Evolutionary conservation across 2,329 filamentous ascomycete genomes (phyloP), one percentile per base, ranked within the genome.

Genomic region (Akanthomyces dipterigenus): DNA sequence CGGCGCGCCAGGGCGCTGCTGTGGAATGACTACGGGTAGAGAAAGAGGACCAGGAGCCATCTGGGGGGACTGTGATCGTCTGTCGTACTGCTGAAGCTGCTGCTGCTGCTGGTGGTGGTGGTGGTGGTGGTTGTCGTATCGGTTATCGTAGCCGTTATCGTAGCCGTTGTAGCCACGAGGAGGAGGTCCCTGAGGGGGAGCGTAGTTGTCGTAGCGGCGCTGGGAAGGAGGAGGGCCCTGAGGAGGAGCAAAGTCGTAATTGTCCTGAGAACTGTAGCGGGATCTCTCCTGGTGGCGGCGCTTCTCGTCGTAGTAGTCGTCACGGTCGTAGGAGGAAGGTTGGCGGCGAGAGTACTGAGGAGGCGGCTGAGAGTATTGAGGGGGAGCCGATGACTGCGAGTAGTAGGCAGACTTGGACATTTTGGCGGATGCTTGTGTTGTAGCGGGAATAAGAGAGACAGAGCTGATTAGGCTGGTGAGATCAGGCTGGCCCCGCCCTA

Each of bases 21-120:
- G 62, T 20, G 62, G 62, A 28, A 63, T 63, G 22, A 63, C 57
- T 12, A 63, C 57, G 31, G 62, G 57, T 12, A 63, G 53, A n/a
- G 56, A 55, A 16, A 63, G 51, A 26, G 62, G 45, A 46, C 62
- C 62, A n/a, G 53, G 50, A 36, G 58, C 50, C 58, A 61, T 61
- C 34, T 55, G 50, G 18, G 58, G 58, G 14, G 58, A 61, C 18
- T 61, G 58, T 9, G 58, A 34, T 31, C 34, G 58, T 24, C 50
- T 48, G 42, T 49, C 55, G 50, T 61, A 61, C 34, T 38, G 58
- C 58, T 61, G 58, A 18, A 61, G 40, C 58, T 61, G 58, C 50
- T 61, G 58, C n/a, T 51, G 8, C 18, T 50, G 8, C n/a, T 57
- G 12, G n/a, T 42, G 8, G 26, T 50, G 43, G 46, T 36, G 26